A percentile compares a stretch with the other conserved stretches of the same genome.
Conservation (phyloP, 1,284 basidiomycete genomes). For the Leccinum holopus region DNA sequence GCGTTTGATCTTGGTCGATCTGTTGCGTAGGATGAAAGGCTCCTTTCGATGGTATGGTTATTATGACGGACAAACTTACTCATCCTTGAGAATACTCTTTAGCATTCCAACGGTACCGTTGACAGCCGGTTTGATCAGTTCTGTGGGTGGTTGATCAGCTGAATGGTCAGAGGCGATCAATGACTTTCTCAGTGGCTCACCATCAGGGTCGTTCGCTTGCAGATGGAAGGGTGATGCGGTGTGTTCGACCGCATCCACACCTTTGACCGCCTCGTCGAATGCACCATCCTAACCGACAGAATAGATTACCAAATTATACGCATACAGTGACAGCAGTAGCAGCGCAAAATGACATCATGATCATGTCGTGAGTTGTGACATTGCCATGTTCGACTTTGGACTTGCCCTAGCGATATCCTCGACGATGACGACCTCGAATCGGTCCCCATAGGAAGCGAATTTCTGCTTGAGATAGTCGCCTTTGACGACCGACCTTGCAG, state of each 20-base stretch:
- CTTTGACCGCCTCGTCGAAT: background rate
- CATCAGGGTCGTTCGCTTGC: background rate
- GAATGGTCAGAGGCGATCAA: background rate
- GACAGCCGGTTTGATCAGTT: background rate
- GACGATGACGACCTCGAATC: background rate
- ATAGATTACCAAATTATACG: background rate
- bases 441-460: background rate
- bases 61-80: background rate
- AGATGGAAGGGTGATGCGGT: background rate
- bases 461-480: background rate
- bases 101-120: background rate
- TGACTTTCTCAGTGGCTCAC: background rate
- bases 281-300: background rate
- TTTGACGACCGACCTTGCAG: background rate
- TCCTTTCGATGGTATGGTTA: background rate
- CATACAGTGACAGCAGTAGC: background rate
- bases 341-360: background rate
- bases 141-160: background rate
- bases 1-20: background rate
- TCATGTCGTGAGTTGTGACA: background rate
- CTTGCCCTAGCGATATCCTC: background rate
- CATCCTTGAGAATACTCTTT: background rate
- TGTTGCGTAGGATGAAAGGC: background rate
- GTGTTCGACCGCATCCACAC: background rate
- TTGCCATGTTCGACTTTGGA: background rate